Evolutionary conservation across 139 green algal genomes (phyloP).

Genomic region (Choricystis sp.): DNA sequence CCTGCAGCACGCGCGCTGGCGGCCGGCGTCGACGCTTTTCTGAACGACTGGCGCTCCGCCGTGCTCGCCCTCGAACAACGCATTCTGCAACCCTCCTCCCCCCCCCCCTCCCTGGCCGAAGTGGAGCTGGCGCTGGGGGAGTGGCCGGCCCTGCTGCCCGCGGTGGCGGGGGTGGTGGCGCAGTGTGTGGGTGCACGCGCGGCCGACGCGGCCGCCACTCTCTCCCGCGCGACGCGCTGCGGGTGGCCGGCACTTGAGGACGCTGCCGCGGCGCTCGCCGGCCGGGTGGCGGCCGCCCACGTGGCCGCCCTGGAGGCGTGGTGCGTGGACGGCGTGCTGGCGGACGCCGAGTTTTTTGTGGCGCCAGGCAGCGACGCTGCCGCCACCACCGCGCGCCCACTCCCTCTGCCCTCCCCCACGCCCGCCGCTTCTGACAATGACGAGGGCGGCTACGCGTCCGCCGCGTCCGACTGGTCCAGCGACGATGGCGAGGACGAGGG

Average conservation of each 20-base stretch:
- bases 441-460: neutral
- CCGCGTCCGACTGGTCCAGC: neutral
- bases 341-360: constrained; percentile 81
- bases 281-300: constrained; percentile 73
- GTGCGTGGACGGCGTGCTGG: constrained; percentile 68
- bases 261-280: constrained; percentile 45
- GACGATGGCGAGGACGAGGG: neutral
- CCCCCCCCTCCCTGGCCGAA: constrained; percentile 26
- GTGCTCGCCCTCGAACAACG: constrained; percentile 51
- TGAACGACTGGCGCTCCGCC: constrained; percentile 53
- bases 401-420: neutral
- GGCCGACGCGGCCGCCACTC: constrained; percentile 28
- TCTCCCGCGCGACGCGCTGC: constrained; percentile 25
- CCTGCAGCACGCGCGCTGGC: constrained; percentile 50
- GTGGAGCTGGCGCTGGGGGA: constrained; percentile 46
- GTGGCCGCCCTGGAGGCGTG: constrained; percentile 65
- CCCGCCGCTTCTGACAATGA: neutral
- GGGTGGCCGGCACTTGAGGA: constrained; percentile 58
- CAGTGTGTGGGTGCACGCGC: constrained; percentile 14
- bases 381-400: neutral
- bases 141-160: constrained; percentile 47
- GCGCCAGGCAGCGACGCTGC: neutral
- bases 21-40: constrained; percentile 36
- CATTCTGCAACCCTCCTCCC: constrained; percentile 13
- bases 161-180: constrained; percentile 40